A percentile compares a stretch with the other conserved stretches of the same genome.
Conservation (phyloP, 2,329 filamentous ascomycete species). For the Ceratocystis harringtonii region DNA sequence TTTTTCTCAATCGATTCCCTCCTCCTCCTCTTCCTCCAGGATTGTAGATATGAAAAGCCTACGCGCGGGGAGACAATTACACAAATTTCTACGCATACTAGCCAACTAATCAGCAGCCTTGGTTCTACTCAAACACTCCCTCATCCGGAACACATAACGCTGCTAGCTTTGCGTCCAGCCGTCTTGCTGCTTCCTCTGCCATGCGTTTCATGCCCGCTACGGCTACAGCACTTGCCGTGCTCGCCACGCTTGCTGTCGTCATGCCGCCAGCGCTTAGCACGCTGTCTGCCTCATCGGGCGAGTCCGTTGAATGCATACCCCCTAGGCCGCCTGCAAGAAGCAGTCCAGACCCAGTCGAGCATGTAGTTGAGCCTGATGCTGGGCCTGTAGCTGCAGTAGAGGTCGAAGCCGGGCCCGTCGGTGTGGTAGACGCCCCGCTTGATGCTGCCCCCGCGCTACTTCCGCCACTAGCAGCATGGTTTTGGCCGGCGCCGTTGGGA, state of each 20-base stretch:
- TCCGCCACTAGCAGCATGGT: background rate
- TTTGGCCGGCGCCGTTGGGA: background rate
- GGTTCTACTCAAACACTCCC: constrained; percentile 26
- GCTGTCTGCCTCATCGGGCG: constrained; percentile 33
- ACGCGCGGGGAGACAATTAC: too few relatives aligned
- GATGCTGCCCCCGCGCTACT: background rate
- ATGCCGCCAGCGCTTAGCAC: constrained; percentile 32
- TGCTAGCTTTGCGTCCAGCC: constrained; percentile 46
- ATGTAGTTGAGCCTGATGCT: constrained; percentile 9
- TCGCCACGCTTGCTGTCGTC: constrained; percentile 29
- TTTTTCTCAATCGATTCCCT: background rate
- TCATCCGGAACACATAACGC: constrained; percentile 39
- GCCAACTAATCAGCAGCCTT: too few relatives aligned
- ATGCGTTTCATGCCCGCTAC: constrained; percentile 39
- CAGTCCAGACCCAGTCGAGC: constrained; percentile 20
- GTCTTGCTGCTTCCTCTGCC: constrained; percentile 43
- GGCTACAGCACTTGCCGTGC: constrained; percentile 29
- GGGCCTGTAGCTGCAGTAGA: background rate
- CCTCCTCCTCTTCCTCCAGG: background rate
- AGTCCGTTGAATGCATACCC: constrained; percentile 21
- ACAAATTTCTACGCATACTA: too few relatives aligned
- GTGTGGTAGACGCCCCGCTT: background rate
- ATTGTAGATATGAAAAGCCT: too few relatives aligned
- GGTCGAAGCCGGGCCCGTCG: constrained; percentile 15
- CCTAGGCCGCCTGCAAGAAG: constrained; percentile 19